Base-by-base conservation (phyloP, 1,284 basidiomycete genomes). In the Pyrrhoderma lamaoense region DNA sequence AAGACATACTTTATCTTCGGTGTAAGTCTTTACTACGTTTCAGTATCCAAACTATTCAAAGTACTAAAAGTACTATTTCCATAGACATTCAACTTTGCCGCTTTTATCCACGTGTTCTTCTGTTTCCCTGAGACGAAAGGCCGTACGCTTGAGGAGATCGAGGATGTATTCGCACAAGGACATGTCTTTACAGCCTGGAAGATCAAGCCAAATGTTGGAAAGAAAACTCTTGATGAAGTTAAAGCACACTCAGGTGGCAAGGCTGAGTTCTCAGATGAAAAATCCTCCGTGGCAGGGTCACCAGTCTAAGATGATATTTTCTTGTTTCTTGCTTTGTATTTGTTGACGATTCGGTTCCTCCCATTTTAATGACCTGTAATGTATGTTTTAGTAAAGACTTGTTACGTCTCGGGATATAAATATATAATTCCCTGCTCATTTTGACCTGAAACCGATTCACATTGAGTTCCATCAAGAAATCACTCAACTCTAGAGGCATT, bases 91-190 rank as follows among this genome's bases (percentile, higher is more conserved):
- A 86, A 86, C 71, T 80, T 84, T 52, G 76, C 77, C 0, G 82
- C 78, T 3, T 80, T 75, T 61, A 68, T 86, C 49, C 83, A 87
- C 58, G 69, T 88, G 51, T 68, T 80, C 61, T 86, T 86, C 70
- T 82, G 80, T 71, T 85, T 78, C 72, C 84, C 82, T 21, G 82
- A 88, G 68, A 88, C 85, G 11, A 80, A 80, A 19, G 78, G 79
- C 2, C 74, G 82, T 1, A 78, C 81, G 11, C 75, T 88, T 16
- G 85, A 88, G 67, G 83, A 88, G 66, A 74, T 87, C 49, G 86
- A 89, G 61, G 83, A 81, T 1, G 76, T 89, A 56, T 89, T 89
- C 67, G 66, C 68, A 8, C 75, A 81, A 57, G 83, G 83, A 0
- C 78, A 89, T 59, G 62, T 66, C 16, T 88, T 83, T 65, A 70